phyloP scores from a whole-genome alignment of 2,329 filamentous ascomycete species.

The Kalmusia sp. region DNA sequence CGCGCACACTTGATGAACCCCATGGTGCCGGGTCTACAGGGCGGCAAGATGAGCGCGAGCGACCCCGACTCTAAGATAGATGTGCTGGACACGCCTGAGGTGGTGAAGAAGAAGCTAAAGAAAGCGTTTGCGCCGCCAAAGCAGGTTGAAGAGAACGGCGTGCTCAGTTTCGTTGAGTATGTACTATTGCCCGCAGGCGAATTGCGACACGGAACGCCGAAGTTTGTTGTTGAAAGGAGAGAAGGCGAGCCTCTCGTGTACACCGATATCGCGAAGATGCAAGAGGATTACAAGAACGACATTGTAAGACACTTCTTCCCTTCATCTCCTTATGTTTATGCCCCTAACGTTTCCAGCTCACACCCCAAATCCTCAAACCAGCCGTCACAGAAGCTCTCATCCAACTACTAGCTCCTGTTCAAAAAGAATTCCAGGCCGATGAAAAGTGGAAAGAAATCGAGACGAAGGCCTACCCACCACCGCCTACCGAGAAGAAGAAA shows the following conservation, averaged over 20 bases:
- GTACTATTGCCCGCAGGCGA: conserved; percentile 80
- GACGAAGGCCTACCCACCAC: conserved; percentile 81
- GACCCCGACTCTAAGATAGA: conserved; percentile 88
- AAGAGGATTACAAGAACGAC: conserved; percentile 81
- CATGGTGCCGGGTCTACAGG: conserved; percentile 85
- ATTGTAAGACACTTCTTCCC: conserved; percentile 60
- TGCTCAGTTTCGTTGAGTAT: conserved; percentile 85
- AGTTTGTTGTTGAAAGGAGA: conserved; percentile 73
- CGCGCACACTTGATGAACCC: conserved; percentile 79
- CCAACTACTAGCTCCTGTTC: conserved; percentile 78
- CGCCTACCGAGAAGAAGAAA: conserved; percentile 66
- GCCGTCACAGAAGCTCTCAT: conserved; percentile 78
- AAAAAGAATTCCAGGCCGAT: conserved; percentile 72
- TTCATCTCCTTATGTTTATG: not conserved
- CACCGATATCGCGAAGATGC: conserved; percentile 74
- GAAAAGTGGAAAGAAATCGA: conserved; percentile 82
- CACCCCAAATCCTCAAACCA: conserved; percentile 87
- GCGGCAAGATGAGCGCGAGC: conserved; percentile 79
- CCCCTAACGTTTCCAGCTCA: conserved; percentile 60
- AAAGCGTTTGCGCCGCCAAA: conserved; percentile 83
- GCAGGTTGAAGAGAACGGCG: conserved; percentile 82
- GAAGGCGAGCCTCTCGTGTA: conserved; percentile 81
- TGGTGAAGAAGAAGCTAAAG: conserved; percentile 70
- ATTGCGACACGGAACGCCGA: conserved; percentile 61
- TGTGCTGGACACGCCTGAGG: conserved; percentile 79